These are phyloP conservation scores for Talaromyces sp. DNA, from an alignment of 2,329 filamentous ascomycete genomes.

Conservation along the genomic window DNA sequence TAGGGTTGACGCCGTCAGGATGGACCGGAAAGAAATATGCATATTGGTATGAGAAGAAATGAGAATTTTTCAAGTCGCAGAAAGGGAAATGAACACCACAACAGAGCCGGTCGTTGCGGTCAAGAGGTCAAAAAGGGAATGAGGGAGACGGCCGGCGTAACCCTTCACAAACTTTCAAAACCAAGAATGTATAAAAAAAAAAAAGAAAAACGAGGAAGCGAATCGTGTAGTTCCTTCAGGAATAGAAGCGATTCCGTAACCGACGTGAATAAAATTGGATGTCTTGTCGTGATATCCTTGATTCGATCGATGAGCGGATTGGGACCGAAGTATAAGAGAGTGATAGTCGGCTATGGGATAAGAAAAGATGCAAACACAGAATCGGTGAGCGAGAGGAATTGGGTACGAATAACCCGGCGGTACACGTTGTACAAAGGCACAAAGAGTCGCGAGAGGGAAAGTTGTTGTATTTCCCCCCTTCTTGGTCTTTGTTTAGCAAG, in stretches of 20 bases:
- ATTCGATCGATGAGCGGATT: neutral
- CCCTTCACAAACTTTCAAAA: conserved; percentile 30
- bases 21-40: conserved; percentile 28
- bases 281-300: neutral
- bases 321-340: neutral
- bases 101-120: conserved; percentile 24
- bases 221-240: conserved; percentile 1
- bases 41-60: conserved; percentile 27
- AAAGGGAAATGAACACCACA: conserved; percentile 18
- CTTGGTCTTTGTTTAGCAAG: conserved; percentile 7
- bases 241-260: neutral
- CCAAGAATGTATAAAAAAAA: conserved; percentile 6
- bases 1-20: conserved; percentile 29
- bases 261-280: neutral
- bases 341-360: neutral
- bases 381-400: conserved; percentile 10
- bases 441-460: neutral
- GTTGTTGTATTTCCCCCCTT: conserved; percentile 7
- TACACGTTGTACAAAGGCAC: conserved; percentile 4
- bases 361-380: neutral
- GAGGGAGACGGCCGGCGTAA: conserved; percentile 43
- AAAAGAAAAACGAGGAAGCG: neutral
- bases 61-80: conserved; percentile 7
- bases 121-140: conserved; percentile 1
- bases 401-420: conserved; percentile 2